Conservation (phyloP, 192 early-diverging fungal genomes). For the Pilaira anomala region DNA sequence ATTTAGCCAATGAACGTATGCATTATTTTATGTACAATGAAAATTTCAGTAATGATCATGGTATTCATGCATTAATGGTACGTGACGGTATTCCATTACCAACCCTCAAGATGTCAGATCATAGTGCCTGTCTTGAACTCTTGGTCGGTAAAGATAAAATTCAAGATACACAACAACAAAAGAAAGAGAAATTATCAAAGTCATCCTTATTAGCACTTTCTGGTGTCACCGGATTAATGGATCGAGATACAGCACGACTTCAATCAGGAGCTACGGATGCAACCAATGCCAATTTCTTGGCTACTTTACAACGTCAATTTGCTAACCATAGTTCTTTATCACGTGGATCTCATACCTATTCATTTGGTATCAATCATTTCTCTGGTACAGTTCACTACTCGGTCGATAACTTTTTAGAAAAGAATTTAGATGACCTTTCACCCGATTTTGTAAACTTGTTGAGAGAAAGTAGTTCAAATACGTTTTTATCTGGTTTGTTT, state of each 20-base stretch:
- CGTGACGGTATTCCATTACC: constrained; percentile 65
- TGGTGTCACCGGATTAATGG: constrained; percentile 44
- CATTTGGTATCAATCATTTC: constrained; percentile 69
- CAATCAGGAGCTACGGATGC: constrained; percentile 41
- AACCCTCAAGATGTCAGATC: constrained; percentile 44
- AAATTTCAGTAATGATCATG: constrained; percentile 49
- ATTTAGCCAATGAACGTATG: constrained; percentile 48
- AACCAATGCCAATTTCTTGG: constrained; percentile 46
- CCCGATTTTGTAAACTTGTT: constrained; percentile 75
- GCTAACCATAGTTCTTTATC: constrained; percentile 13
- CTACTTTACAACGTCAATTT: constrained; percentile 16
- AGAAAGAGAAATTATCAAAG: not conserved
- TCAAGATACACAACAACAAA: not conserved
- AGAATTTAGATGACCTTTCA: constrained; percentile 52
- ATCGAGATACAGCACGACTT: constrained; percentile 39
- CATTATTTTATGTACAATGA: constrained; percentile 43
- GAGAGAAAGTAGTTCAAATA: constrained; percentile 53
- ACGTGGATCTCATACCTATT: constrained; percentile 29
- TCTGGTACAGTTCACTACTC: constrained; percentile 62
- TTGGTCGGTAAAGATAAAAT: constrained; percentile 35
- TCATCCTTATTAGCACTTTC: constrained; percentile 16
- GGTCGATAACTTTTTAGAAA: constrained; percentile 58
- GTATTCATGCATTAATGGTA: constrained; percentile 41
- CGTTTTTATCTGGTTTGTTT: constrained; percentile 66
- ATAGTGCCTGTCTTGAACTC: constrained; percentile 50